Percentiles rank a stretch among this genome's conserved stretches.
Evolutionary conservation across 2,329 filamentous ascomycete genomes (phyloP).

Genomic region (Ophiostoma piceae): DNA sequence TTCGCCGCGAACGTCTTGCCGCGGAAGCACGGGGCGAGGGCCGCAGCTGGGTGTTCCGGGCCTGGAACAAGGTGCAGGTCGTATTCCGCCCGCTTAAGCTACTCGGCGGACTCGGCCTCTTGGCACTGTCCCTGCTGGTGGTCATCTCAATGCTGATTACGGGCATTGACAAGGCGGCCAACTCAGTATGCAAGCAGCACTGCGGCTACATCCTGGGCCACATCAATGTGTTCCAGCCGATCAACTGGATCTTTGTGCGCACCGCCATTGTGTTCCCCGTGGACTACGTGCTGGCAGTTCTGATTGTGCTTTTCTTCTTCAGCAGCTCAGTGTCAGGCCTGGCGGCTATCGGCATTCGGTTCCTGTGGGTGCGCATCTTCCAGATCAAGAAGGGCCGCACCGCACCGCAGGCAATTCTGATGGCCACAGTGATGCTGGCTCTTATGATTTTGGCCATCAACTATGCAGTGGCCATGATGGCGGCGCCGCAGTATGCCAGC

Average conservation of each 20-base stretch:
- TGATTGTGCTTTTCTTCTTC: constrained; percentile 84
- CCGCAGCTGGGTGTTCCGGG: constrained; percentile 64
- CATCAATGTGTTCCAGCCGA: constrained; percentile 88
- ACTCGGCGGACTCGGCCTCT: constrained; percentile 71
- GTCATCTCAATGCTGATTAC: constrained; percentile 94
- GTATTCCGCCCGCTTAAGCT: constrained; percentile 85
- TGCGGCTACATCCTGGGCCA: constrained; percentile 87
- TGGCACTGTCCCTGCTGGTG: constrained; percentile 67
- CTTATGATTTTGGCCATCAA: constrained; percentile 87
- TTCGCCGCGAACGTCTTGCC: constrained; percentile 81
- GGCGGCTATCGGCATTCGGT: constrained; percentile 82
- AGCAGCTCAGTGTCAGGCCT: constrained; percentile 81
- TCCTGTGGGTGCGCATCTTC: constrained; percentile 93
- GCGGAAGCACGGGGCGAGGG: constrained; percentile 75
- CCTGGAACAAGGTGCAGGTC: constrained; percentile 75
- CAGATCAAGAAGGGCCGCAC: constrained; percentile 84
- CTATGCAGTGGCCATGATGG: constrained; percentile 84
- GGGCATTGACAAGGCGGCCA: constrained; percentile 90
- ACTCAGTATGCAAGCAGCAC: constrained; percentile 82
- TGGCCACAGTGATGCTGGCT: constrained; percentile 85
- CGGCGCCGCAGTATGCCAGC: constrained; percentile 92
- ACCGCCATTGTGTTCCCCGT: constrained; percentile 80
- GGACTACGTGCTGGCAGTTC: constrained; percentile 83
- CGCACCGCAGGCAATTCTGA: constrained; percentile 82
- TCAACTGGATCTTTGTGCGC: constrained; percentile 84